Evolutionary conservation across 2,329 filamentous ascomycete genomes (phyloP), one percentile per base, ranked within the genome.

Genomic region (Thyridium curvatum): DNA sequence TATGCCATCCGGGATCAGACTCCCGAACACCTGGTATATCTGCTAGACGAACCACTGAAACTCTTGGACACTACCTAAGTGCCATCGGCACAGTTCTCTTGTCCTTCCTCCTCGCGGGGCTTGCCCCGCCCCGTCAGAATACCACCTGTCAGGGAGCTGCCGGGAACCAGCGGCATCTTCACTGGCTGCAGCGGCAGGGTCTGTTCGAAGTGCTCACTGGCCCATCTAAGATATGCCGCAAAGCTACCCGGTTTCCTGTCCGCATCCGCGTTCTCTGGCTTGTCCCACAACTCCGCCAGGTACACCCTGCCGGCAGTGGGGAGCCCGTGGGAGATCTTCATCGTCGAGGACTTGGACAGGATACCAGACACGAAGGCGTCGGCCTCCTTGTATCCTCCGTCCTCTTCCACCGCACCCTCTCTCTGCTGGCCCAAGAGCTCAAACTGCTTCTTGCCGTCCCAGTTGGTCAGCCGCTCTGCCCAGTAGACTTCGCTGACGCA

Each of bases 311-410:
- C 16, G 12, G 17, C 16, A 26, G 18, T 18, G 32, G 30, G 12
- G 17, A 36, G 21, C 21, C 41, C 38, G 26, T 38, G 31, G 15
- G 37, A 34, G 16, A 40, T 18, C 37, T 35, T 46, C 37, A 35
- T 34, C 18, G 33, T 40, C 13, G 33, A 35, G 15, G 30, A 33
- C 8, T 34, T 44, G 14, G 15, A 30, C 39, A 44, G 34, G 14
- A 46, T 32, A 12, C 35, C 37, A 9, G 40, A 15, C 31, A 46
- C 44, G 14, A 41, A 39, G 34, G 29, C 35, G 15, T 26, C 35
- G 28, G 35, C 35, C 8, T 28, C 35, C 10, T 28, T 16, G 21
- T 31, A 17, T 17, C 30, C 35, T 16, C 13, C n/a, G 18, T 41
- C 41, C 35, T 21, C 35, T 30, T 32, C 38, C 30, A 16, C 21